phyloP scores from a whole-genome alignment of 805 yeast genomes.

The Cephaloascus albidus region DNA sequence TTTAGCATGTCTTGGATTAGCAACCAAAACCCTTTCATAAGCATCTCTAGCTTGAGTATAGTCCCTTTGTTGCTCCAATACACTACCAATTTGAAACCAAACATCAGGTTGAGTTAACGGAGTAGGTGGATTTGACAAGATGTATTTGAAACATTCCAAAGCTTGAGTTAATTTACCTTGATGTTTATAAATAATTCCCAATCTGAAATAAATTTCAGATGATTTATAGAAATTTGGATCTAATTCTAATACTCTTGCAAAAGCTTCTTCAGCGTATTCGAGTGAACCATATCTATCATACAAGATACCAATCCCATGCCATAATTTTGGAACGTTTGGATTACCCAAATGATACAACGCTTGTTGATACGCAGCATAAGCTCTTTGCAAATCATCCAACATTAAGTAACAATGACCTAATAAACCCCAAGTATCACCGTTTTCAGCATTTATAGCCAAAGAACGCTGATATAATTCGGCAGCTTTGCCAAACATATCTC shows the following conservation, averaged over 20 bases:
- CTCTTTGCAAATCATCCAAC: conserved; percentile 93
- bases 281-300: conserved; percentile 94
- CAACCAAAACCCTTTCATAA: conserved; percentile 82
- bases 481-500: conserved; percentile 89
- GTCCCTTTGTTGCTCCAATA: conserved; percentile 87
- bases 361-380: conserved; percentile 94
- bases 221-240: conserved; percentile 96
- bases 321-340: conserved; percentile 90
- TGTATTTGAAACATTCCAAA: conserved; percentile 90
- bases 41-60: conserved; percentile 91
- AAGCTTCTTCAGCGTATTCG: conserved; percentile 98
- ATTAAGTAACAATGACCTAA: conserved; percentile 94
- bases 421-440: conserved; percentile 96
- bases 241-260: conserved; percentile 88
- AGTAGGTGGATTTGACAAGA: conserved; percentile 83
- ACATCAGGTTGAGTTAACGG: conserved; percentile 96
- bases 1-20: conserved; percentile 90
- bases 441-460: conserved; percentile 68
- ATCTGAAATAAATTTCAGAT: conserved; percentile 89
- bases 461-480: conserved; percentile 91
- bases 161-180: conserved; percentile 83
- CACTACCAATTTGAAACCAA: conserved; percentile 98
- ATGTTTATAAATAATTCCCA: conserved; percentile 94
- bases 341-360: conserved; percentile 86
- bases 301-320: conserved; percentile 98